Conservation (phyloP, 2,329 filamentous ascomycete species). For the Sporothrix curviconia region DNA sequence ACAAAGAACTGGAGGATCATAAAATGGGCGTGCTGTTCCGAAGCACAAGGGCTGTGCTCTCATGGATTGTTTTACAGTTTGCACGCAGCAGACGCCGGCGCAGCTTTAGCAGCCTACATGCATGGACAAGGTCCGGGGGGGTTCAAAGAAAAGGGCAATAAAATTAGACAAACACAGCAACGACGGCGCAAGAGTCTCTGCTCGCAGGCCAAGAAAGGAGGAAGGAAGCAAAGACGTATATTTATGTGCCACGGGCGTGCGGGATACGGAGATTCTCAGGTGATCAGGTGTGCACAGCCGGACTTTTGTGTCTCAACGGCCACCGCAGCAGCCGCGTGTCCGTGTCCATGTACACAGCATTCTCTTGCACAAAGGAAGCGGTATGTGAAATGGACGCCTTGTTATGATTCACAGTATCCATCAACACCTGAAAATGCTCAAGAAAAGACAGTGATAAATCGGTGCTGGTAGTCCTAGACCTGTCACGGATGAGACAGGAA, state of each 20-base stretch:
- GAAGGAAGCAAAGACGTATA: too few species aligned
- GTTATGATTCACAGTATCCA: too few species aligned
- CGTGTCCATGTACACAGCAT: background rate
- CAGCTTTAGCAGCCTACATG: constrained; percentile 5
- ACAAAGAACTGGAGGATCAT: too few species aligned
- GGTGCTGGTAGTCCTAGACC: too few species aligned
- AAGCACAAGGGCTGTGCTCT: background rate
- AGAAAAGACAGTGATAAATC: too few species aligned
- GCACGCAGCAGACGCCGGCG: background rate
- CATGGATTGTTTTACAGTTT: background rate
- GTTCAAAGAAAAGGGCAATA: background rate
- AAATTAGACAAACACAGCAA: too few species aligned
- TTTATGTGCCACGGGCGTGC: background rate
- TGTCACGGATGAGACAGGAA: too few species aligned
- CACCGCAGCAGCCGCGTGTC: background rate
- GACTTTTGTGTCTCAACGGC: background rate
- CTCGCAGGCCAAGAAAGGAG: background rate
- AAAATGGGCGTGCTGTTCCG: too few species aligned
- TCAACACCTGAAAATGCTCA: too few species aligned
- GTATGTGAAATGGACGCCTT: too few species aligned
- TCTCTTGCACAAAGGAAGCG: too few species aligned
- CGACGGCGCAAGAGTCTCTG: background rate
- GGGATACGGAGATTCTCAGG: background rate
- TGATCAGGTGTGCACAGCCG: background rate
- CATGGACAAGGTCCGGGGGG: background rate